A percentile compares a stretch with the other conserved stretches of the same genome.
These are phyloP conservation scores for Capsicum chinense DNA, from an alignment of 257 asterid species.

Conservation along the genomic window DNA sequence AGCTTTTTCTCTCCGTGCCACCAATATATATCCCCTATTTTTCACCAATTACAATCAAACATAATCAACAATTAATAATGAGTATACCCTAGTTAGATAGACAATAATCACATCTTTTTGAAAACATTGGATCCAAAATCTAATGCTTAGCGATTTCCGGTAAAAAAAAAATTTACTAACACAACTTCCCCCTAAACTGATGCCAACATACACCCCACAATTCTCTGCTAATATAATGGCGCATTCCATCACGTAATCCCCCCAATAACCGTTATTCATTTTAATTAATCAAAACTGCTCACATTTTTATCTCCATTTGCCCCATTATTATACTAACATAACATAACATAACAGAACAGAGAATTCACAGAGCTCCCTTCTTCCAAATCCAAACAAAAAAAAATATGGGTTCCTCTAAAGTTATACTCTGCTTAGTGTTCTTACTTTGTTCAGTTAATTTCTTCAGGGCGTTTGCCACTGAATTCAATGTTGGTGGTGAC, in stretches of 20 bases:
- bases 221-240: constrained; percentile 21
- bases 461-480: constrained; percentile 38
- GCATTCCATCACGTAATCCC: constrained; percentile 33
- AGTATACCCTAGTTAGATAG: not conserved
- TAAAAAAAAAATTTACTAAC: too few species aligned
- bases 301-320: not conserved
- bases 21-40: not conserved
- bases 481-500: constrained; percentile 63
- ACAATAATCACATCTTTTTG: not conserved
- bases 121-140: not conserved
- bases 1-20: not conserved
- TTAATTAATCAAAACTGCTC: not conserved
- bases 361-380: constrained; percentile 14
- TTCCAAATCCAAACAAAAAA: constrained; percentile 28
- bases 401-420: constrained; percentile 19
- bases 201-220: constrained; percentile 36
- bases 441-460: constrained; percentile 28
- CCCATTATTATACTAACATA: not conserved
- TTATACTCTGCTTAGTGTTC: not conserved
- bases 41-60: not conserved
- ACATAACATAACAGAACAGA: too few species aligned
- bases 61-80: not conserved
- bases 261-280: not conserved
- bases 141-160: not conserved
- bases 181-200: too few species aligned